phyloP scores from a whole-genome alignment of 176 grass and related monocot genomes.

The Elaeis guineensis region DNA sequence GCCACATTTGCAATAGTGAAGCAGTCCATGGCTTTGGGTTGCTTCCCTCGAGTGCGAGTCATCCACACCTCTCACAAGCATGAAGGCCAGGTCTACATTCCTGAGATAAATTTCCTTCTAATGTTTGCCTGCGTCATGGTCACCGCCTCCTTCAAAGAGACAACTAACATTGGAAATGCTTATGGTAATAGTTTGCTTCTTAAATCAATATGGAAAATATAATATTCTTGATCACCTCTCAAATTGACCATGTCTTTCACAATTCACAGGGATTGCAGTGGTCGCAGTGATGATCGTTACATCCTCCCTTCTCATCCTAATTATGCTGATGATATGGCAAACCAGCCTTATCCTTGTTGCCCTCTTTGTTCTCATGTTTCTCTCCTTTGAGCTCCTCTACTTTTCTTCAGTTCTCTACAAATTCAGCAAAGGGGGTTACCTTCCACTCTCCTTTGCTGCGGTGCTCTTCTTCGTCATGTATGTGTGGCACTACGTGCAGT shows the following conservation, averaged over 20 bases:
- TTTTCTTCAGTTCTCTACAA: constrained; percentile 52
- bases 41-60: constrained; percentile 62
- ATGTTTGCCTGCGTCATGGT: constrained; percentile 50
- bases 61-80: constrained; percentile 64
- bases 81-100: constrained; percentile 80
- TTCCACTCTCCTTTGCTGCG: constrained; percentile 34
- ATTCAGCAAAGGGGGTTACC: constrained; percentile 55
- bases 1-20: constrained; percentile 63
- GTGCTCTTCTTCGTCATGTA: constrained; percentile 28
- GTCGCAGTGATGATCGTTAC: constrained; percentile 61
- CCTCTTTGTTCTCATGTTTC: constrained; percentile 43
- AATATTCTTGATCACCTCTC: neutral
- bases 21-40: constrained; percentile 66
- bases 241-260: no score
- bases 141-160: constrained; percentile 52
- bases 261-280: constrained; percentile 49
- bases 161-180: constrained; percentile 53
- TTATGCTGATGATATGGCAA: constrained; percentile 84
- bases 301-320: constrained; percentile 45
- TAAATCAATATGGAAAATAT: neutral
- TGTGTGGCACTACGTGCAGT: constrained; percentile 34
- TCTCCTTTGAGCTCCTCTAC: constrained; percentile 43
- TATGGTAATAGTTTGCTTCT: constrained; percentile 29
- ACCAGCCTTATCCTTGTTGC: constrained; percentile 28
- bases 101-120: constrained; percentile 79